These are phyloP conservation scores for Zymoseptoria brevis DNA, from an alignment of 2,329 filamentous ascomycete species.

Conservation along the genomic window DNA sequence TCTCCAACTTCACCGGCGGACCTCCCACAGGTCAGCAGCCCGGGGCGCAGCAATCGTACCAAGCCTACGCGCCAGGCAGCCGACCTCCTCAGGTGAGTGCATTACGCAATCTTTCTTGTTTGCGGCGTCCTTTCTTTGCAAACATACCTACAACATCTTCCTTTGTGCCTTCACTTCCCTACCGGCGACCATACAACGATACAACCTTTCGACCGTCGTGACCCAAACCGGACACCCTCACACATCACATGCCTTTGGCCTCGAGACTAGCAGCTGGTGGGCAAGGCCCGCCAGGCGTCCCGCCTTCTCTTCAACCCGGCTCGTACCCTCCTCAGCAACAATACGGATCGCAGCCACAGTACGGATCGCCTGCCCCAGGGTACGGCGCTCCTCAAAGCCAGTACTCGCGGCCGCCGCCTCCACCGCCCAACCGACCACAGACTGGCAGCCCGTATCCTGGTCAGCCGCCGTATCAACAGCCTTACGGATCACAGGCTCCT, in stretches of 20 bases:
- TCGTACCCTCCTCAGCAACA: constrained; percentile 19
- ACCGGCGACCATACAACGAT: constrained; percentile 1
- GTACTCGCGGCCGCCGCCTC: constrained; percentile 37
- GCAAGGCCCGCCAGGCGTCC: constrained; percentile 31
- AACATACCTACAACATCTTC: constrained; percentile 5
- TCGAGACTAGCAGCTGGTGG: constrained; percentile 24
- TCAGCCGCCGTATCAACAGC: constrained; percentile 12
- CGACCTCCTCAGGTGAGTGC: constrained; percentile 14
- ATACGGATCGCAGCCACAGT: constrained; percentile 9
- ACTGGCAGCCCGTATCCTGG: constrained; percentile 19
- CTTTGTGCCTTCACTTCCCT: constrained; percentile 2
- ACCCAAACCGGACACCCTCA: not conserved
- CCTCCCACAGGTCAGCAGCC: constrained; percentile 28
- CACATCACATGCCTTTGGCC: constrained; percentile 23
- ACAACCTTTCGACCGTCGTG: constrained; percentile 1
- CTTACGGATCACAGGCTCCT: not conserved
- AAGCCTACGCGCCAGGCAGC: constrained; percentile 37
- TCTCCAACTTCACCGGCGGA: constrained; percentile 21
- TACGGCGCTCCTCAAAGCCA: constrained; percentile 18
- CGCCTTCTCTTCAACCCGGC: constrained; percentile 35
- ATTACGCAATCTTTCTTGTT: constrained; percentile 18
- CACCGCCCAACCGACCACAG: constrained; percentile 18
- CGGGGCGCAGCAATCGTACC: constrained; percentile 42
- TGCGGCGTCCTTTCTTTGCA: constrained; percentile 2
- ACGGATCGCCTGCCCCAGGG: constrained; percentile 10